A percentile compares a stretch with the other conserved stretches of the same genome.
phyloP scores from a whole-genome alignment of 371 early-diverging fungal genomes.

The Apophysomyces sp. region DNA sequence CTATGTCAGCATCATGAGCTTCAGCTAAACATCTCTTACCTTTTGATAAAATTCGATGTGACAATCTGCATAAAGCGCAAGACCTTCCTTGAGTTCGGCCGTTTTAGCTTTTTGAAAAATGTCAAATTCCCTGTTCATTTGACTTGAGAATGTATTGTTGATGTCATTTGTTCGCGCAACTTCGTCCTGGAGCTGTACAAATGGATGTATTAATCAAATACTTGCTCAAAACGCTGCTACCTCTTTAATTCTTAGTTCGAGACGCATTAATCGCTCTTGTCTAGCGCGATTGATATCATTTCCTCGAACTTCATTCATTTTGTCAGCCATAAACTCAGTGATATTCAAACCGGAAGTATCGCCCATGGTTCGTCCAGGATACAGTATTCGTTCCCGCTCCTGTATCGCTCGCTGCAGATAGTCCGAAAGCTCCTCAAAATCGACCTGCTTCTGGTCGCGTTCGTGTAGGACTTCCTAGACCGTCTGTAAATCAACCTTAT shows the following conservation, averaged over 20 bases:
- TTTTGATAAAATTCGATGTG: slow-evolving; percentile 84
- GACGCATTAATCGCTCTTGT: slow-evolving; percentile 70
- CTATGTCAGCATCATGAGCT: not conserved
- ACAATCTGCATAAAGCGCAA: slow-evolving; percentile 72
- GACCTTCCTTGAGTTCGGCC: slow-evolving; percentile 74
- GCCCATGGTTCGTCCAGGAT: slow-evolving; percentile 43
- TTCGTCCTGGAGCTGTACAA: slow-evolving; percentile 68
- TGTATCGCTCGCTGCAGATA: slow-evolving; percentile 68
- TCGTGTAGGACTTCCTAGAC: slow-evolving; percentile 70
- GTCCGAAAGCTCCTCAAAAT: slow-evolving; percentile 84
- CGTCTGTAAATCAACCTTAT: not conserved
- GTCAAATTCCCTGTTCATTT: slow-evolving; percentile 80
- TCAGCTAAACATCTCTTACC: slow-evolving; percentile 34
- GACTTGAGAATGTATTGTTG: slow-evolving; percentile 71
- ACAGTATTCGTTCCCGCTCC: slow-evolving; percentile 60
- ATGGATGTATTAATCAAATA: not conserved
- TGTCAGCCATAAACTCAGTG: slow-evolving; percentile 80
- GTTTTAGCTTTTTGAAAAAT: slow-evolving; percentile 77
- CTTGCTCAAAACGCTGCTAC: slow-evolving; percentile 27
- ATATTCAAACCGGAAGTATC: slow-evolving; percentile 61
- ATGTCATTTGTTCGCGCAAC: slow-evolving; percentile 73
- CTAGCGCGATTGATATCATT: slow-evolving; percentile 80
- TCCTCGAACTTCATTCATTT: slow-evolving; percentile 87
- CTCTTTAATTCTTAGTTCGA: slow-evolving; percentile 75
- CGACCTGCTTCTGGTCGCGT: slow-evolving; percentile 95